phyloP scores from a whole-genome alignment of 768 basidiomycete species.

The Auriscalpium vulgare region DNA sequence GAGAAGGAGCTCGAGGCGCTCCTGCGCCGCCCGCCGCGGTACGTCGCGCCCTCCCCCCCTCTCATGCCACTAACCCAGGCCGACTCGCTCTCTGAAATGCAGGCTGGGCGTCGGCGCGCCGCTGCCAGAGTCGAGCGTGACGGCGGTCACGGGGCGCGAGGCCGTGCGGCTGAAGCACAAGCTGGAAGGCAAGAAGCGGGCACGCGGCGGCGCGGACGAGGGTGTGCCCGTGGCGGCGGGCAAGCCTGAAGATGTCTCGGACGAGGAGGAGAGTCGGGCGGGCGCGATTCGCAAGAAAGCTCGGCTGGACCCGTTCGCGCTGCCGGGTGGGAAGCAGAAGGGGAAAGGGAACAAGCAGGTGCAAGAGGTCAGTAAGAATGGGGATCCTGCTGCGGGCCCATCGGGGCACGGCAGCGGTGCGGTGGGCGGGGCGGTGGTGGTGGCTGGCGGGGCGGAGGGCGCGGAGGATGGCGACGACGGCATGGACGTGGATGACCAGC shows the following conservation, averaged over 20 bases:
- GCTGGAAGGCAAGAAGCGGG: slow-evolving; percentile 45
- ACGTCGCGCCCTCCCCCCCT: slow-evolving; percentile 14
- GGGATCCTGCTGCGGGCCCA: background rate
- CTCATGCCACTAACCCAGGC: slow-evolving; percentile 4
- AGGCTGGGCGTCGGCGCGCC: slow-evolving; percentile 75
- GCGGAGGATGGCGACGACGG: background rate
- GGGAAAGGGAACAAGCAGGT: slow-evolving; percentile 34
- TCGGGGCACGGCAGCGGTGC: background rate
- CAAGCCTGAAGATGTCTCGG: slow-evolving; percentile 25
- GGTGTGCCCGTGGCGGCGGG: background rate
- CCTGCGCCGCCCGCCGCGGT: slow-evolving; percentile 68
- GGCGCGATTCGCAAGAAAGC: slow-evolving; percentile 52
- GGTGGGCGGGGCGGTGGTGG: background rate
- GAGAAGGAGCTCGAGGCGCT: slow-evolving; percentile 56
- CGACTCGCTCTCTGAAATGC: background rate
- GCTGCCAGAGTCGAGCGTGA: slow-evolving; percentile 34
- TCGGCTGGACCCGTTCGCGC: slow-evolving; percentile 48
- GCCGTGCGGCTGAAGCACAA: slow-evolving; percentile 54
- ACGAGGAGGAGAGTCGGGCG: slow-evolving; percentile 54
- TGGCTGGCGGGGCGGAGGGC: background rate
- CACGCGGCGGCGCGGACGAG: slow-evolving; percentile 32
- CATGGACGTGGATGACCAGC: slow-evolving; percentile 2
- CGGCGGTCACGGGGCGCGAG: slow-evolving; percentile 39
- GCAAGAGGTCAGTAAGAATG: slow-evolving; percentile 8
- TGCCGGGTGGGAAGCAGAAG: slow-evolving; percentile 28